Evolutionary conservation across 1,284 basidiomycete genomes (phyloP).

Genomic region (Trichosporon asahii): DNA sequence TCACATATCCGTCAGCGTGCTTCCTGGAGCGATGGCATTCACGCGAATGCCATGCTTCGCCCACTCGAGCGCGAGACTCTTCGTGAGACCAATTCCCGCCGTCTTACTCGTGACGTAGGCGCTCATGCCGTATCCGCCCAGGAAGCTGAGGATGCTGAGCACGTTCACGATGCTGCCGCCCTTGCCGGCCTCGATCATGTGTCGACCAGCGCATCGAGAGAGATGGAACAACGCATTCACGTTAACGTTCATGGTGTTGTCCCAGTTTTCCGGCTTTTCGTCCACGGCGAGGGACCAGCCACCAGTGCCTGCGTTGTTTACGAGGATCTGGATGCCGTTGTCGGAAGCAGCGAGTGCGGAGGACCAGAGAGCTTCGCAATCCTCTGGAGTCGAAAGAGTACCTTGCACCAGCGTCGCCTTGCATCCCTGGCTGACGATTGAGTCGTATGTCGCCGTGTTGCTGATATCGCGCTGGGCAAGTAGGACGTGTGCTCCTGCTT

Average conservation of each 20-base stretch:
- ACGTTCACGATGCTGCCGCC: constrained; percentile 45
- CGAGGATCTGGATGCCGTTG: not conserved
- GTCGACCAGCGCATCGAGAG: constrained; percentile 35
- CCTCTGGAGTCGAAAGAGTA: constrained; percentile 56
- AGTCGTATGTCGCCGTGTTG: constrained; percentile 60
- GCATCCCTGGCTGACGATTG: constrained; percentile 51
- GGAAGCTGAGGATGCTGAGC: constrained; percentile 39
- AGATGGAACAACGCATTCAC: constrained; percentile 42
- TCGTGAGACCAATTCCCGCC: constrained; percentile 66
- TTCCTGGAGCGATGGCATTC: constrained; percentile 79
- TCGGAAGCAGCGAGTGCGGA: not conserved
- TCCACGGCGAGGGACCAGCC: not conserved
- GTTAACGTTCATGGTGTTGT: constrained; percentile 24
- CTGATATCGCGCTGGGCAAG: constrained; percentile 62
- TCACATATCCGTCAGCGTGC: constrained; percentile 72
- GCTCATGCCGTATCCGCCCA: constrained; percentile 54
- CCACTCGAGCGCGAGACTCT: constrained; percentile 70
- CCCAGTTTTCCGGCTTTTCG: not conserved
- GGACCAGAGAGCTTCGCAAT: not conserved
- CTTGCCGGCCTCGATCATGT: constrained; percentile 34
- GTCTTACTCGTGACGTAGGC: constrained; percentile 67
- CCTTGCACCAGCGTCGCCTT: constrained; percentile 59
- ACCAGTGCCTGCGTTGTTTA: not conserved
- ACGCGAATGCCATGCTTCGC: constrained; percentile 73
- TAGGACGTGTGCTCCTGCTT: constrained; percentile 68